Evolutionary conservation across 192 early-diverging fungal genomes (phyloP).

Genomic region (Mortierella antarctica): DNA sequence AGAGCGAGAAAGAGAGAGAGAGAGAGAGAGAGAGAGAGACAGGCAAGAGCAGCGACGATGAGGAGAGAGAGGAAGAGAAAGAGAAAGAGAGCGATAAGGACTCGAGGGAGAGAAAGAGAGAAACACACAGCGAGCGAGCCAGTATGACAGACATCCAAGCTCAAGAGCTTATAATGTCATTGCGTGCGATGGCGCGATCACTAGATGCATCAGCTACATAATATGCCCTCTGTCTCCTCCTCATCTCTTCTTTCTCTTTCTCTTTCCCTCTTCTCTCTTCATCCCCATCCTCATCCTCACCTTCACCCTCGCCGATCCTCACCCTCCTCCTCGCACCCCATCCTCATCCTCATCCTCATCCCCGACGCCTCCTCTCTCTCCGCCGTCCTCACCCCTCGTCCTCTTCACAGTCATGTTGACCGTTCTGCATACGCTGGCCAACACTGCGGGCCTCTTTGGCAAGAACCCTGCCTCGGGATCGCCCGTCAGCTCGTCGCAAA

Average conservation of each 20-base stretch:
- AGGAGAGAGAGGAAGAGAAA: neutral
- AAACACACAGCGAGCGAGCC: too few species aligned
- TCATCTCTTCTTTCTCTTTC: neutral
- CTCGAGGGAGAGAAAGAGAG: neutral
- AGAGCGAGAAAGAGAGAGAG: neutral
- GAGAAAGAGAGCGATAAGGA: too few species aligned
- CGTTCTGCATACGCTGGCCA: constrained; percentile 46
- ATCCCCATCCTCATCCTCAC: neutral
- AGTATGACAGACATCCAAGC: too few species aligned
- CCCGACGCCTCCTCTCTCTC: neutral
- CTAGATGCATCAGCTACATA: neutral
- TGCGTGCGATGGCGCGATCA: constrained; percentile 36
- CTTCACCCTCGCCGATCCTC: neutral
- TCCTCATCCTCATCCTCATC: constrained; percentile 6
- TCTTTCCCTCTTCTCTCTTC: neutral
- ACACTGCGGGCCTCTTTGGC: constrained; percentile 43
- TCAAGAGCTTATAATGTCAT: too few species aligned
- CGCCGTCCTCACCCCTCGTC: neutral
- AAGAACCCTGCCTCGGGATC: constrained; percentile 3
- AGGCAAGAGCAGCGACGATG: neutral
- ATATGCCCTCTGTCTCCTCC: neutral
- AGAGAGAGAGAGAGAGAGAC: neutral
- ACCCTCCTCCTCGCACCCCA: neutral
- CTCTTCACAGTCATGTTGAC: constrained; percentile 24
- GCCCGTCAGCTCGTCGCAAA: constrained; percentile 14